phyloP scores from a whole-genome alignment of 352 stramenopile species.

The Hyaloperonospora brassicae region DNA sequence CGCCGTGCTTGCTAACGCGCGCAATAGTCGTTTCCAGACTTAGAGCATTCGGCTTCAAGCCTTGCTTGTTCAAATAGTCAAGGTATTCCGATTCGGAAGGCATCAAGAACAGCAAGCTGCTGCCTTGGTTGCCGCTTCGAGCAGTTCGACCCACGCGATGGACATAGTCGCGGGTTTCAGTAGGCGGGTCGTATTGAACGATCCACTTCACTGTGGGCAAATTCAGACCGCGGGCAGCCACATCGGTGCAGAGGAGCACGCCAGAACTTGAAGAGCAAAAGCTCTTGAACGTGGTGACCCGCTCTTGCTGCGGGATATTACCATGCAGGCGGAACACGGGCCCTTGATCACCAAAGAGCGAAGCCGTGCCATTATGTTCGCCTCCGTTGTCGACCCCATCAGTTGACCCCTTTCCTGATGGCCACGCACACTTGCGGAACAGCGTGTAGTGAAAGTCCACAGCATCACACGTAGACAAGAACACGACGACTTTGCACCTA shows the following conservation, averaged over 20 bases:
- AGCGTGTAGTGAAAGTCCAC: slow-evolving; percentile 95
- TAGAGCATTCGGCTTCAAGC: slow-evolving; percentile 71
- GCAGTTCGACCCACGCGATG: slow-evolving; percentile 98
- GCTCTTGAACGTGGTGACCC: slow-evolving; percentile 91
- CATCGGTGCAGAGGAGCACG: slow-evolving; percentile 97
- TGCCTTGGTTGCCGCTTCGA: slow-evolving; percentile 94
- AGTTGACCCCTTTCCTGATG: slow-evolving; percentile 46
- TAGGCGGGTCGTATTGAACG: slow-evolving; percentile 98
- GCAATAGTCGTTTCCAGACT: slow-evolving; percentile 81
- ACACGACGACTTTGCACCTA: slow-evolving; percentile 90
- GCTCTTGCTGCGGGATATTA: slow-evolving; percentile 93
- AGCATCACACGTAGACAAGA: slow-evolving; percentile 94
- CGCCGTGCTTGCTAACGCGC: slow-evolving; percentile 47
- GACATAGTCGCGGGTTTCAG: slow-evolving; percentile 98
- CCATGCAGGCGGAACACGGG: slow-evolving; percentile 89
- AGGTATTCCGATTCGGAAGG: slow-evolving; percentile 94
- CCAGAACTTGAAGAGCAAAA: slow-evolving; percentile 88
- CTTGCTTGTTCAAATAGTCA: slow-evolving; percentile 85
- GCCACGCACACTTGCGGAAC: slow-evolving; percentile 82
- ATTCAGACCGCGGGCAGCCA: slow-evolving; percentile 96
- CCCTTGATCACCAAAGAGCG: slow-evolving; percentile 55
- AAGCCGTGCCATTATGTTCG: slow-evolving; percentile 22
- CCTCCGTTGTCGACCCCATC: slow-evolving; percentile 84
- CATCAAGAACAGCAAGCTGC: slow-evolving; percentile 95
- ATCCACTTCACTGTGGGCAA: slow-evolving; percentile 94